Evolutionary conservation across 73 alveolate species (phyloP).

Genomic region (Tetrahymena malaccensis): DNA sequence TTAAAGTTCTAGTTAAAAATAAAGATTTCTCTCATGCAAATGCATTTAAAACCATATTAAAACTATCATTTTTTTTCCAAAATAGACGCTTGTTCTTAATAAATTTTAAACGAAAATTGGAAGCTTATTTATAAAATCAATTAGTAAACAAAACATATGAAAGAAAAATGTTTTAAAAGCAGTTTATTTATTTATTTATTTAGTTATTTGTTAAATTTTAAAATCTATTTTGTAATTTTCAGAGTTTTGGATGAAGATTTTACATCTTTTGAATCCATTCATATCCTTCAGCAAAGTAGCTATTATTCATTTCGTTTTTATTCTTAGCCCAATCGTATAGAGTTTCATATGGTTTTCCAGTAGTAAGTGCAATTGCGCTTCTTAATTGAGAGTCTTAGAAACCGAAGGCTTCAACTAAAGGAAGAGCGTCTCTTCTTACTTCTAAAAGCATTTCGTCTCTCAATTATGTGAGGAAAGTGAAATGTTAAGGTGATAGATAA

Average conservation of each 20-base stretch:
- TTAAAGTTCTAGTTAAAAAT: not conserved
- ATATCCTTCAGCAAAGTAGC: not conserved
- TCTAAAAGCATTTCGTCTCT: not conserved
- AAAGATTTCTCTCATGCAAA: not conserved
- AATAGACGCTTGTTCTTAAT: not conserved
- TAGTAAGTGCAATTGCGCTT: not conserved
- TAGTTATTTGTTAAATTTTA: not conserved
- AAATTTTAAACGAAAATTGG: no score
- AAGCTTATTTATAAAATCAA: not conserved
- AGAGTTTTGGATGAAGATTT: not conserved
- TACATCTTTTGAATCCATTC: not conserved
- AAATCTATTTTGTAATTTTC: not conserved
- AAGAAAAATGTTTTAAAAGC: not conserved
- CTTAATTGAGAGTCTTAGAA: not conserved
- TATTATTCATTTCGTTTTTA: not conserved
- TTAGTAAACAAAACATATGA: not conserved
- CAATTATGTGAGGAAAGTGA: not conserved
- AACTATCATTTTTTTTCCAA: not conserved
- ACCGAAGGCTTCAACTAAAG: not conserved
- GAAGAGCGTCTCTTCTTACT: not conserved
- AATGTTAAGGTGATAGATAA: not conserved
- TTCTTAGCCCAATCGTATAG: not conserved
- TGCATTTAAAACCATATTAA: not conserved
- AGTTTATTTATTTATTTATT: not conserved
- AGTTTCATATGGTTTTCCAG: not conserved